These are phyloP conservation scores for Zopfochytrium polystomum DNA, from an alignment of 371 early-diverging fungal species.

Conservation along the genomic window DNA sequence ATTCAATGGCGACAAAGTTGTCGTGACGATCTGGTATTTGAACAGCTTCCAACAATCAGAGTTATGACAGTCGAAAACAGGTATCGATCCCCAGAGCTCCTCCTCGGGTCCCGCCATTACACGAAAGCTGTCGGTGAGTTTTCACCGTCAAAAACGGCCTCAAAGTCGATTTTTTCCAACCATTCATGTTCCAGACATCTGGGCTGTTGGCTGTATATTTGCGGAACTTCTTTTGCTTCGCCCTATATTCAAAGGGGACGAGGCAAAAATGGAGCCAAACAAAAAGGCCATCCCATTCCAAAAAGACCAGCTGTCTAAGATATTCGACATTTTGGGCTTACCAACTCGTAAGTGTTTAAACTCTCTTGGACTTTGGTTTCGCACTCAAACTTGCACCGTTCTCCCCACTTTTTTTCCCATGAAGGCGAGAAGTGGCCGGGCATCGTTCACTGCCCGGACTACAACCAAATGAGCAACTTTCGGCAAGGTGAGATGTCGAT, in stretches of 20 bases:
- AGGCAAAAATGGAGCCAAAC: conserved; percentile 84
- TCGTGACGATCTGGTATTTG: conserved; percentile 94
- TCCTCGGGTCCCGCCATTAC: conserved; percentile 90
- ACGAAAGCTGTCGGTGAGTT: too few species aligned
- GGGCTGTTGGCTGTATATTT: conserved; percentile 96
- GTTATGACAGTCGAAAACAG: conserved; percentile 12
- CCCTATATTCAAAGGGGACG: conserved; percentile 94
- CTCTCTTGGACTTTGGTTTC: background rate
- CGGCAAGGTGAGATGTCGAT: conserved; percentile 7
- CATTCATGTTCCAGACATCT: conserved; percentile 62
- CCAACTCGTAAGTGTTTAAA: conserved; percentile 66
- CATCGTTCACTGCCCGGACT: conserved; percentile 72
- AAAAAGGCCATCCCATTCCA: conserved; percentile 86
- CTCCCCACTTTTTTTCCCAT: background rate
- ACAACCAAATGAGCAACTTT: conserved; percentile 45
- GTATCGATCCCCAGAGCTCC: conserved; percentile 93
- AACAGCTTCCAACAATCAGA: too few species aligned
- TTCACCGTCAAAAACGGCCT: too few species aligned
- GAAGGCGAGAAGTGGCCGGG: conserved; percentile 76
- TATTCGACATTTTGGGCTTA: conserved; percentile 84
- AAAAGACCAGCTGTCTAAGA: conserved; percentile 80
- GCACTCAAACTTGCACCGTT: background rate
- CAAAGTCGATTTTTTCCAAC: too few species aligned
- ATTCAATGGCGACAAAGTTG: conserved; percentile 87
- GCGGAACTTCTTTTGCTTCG: conserved; percentile 83